A percentile compares a stretch with the other conserved stretches of the same genome.
These are phyloP conservation scores for Kalanchoe fedtschenkoi DNA, from an alignment of 164 flowering plant genomes.

Conservation along the genomic window DNA sequence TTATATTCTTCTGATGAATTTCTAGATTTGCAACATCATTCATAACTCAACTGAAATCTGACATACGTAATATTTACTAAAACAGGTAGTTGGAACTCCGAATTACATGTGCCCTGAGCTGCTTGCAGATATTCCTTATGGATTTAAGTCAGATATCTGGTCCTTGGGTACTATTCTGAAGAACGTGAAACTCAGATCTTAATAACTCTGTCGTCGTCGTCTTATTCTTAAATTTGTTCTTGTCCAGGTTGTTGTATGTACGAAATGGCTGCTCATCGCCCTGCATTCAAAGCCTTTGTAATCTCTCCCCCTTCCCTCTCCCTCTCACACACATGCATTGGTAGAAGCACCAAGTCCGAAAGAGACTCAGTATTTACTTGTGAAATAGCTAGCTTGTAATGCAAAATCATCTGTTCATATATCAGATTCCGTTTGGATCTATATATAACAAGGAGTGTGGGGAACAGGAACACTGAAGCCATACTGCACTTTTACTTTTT, in stretches of 20 bases:
- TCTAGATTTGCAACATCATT: no score
- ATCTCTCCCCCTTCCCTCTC: conserved; percentile 15
- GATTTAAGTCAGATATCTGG: conserved; percentile 99
- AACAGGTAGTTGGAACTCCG: no score
- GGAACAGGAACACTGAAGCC: no score
- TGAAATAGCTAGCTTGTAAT: no score
- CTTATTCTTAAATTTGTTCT: conserved; percentile 10
- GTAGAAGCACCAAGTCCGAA: background rate
- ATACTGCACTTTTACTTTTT: no score
- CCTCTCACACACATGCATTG: background rate
- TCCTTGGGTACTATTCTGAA: conserved; percentile 57
- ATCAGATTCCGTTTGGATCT: no score
- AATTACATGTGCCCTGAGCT: no score
- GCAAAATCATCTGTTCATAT: no score
- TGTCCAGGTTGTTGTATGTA: conserved; percentile 91
- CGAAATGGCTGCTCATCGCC: conserved; percentile 99
- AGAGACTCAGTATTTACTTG: background rate
- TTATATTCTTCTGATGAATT: no score
- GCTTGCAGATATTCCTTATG: conserved; percentile 99
- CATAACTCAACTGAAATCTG: no score
- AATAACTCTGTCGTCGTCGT: background rate
- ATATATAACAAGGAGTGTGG: no score
- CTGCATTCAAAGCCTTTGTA: conserved; percentile 99
- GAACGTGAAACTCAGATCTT: background rate
- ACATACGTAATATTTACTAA: no score